Evolutionary conservation across 768 basidiomycete genomes (phyloP).

Genomic region (Nidularia sp.): DNA sequence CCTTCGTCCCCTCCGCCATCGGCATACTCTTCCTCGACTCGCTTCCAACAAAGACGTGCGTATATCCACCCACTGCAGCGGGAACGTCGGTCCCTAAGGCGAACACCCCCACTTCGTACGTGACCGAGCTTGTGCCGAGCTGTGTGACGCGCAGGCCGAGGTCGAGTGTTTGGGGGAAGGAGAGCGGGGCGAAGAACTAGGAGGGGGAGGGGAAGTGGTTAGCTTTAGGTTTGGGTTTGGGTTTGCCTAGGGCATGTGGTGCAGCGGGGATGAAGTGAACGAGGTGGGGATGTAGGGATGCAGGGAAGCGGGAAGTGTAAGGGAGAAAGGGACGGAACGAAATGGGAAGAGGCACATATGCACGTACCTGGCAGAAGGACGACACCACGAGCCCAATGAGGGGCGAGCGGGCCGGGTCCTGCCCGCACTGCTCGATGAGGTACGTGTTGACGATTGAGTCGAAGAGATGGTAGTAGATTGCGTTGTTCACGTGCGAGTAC

Average conservation of each 20-base stretch:
- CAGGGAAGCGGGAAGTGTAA: neutral
- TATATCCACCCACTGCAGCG: slow-evolving; percentile 58
- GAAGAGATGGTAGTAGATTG: slow-evolving; percentile 77
- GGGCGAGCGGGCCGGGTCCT: slow-evolving; percentile 44
- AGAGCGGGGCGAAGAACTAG: slow-evolving; percentile 68
- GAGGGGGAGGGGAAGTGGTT: too few relatives aligned
- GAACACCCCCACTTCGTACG: slow-evolving; percentile 78
- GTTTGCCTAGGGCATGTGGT: too few relatives aligned
- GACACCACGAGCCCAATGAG: slow-evolving; percentile 77
- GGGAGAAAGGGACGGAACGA: neutral
- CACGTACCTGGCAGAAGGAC: slow-evolving; percentile 61
- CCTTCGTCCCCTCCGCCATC: slow-evolving; percentile 37
- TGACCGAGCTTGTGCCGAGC: slow-evolving; percentile 71
- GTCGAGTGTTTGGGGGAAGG: slow-evolving; percentile 69
- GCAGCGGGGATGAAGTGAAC: too few relatives aligned
- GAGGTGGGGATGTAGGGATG: neutral
- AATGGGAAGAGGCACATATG: too few relatives aligned
- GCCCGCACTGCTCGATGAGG: slow-evolving; percentile 60
- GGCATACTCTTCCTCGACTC: slow-evolving; percentile 49
- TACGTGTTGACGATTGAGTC: slow-evolving; percentile 82
- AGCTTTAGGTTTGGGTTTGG: too few relatives aligned
- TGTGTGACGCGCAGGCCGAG: slow-evolving; percentile 66
- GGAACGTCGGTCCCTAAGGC: slow-evolving; percentile 34
- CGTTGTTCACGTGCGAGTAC: slow-evolving; percentile 79
- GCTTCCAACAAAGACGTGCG: slow-evolving; percentile 79